A percentile compares a stretch with the other conserved stretches of the same genome.
Conservation (phyloP, 257 asterid genomes). For the Nicotiana obtusifolia region DNA sequence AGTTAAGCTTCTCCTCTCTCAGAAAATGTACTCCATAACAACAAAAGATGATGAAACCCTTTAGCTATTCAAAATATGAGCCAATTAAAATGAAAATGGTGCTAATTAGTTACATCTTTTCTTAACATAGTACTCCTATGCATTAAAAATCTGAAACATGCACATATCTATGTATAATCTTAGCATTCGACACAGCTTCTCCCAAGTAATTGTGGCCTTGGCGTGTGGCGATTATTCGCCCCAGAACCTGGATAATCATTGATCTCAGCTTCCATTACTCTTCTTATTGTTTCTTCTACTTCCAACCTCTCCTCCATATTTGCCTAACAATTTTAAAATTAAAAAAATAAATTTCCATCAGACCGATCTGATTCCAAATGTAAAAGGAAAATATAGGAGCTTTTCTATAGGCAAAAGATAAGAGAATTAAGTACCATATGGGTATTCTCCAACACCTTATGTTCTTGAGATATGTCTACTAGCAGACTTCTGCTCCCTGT, state of each 20-base stretch:
- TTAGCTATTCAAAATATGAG: not conserved
- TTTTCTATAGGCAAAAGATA: not conserved
- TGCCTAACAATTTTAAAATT: slow-evolving; percentile 18
- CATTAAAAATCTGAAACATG: not conserved
- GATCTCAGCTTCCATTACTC: slow-evolving; percentile 33
- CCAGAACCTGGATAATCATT: slow-evolving; percentile 72
- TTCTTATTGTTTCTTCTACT: slow-evolving; percentile 9
- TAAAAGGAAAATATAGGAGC: not conserved
- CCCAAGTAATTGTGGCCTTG: slow-evolving; percentile 40
- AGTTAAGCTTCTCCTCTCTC: not conserved
- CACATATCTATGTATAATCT: not conserved
- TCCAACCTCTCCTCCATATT: slow-evolving; percentile 13
- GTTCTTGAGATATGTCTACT: slow-evolving; percentile 18
- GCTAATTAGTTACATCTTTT: not conserved
- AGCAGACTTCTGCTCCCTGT: slow-evolving; percentile 41
- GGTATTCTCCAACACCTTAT: slow-evolving; percentile 12
- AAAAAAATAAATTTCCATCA: not conserved
- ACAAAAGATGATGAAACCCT: not conserved
- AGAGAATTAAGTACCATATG: slow-evolving; percentile 26
- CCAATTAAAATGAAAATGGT: not conserved
- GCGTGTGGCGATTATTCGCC: slow-evolving; percentile 66
- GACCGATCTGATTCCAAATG: not conserved
- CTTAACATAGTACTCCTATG: not conserved
- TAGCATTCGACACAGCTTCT: slow-evolving; percentile 39
- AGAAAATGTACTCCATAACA: too few relatives aligned